These are phyloP conservation scores for Rosa rugosa DNA, from an alignment of 306 rosid genomes.

Conservation along the genomic window DNA sequence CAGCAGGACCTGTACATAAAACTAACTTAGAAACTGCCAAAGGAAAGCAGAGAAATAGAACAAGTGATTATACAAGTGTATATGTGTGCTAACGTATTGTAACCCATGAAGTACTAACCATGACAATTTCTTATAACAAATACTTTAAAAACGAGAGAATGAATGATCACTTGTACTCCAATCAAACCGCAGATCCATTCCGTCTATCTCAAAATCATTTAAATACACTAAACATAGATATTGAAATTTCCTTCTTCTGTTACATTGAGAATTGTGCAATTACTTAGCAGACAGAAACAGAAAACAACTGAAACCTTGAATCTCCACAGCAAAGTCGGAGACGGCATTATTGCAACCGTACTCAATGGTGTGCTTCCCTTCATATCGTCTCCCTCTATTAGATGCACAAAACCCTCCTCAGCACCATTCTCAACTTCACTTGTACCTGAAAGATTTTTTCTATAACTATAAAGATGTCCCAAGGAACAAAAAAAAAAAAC, in stretches of 20 bases:
- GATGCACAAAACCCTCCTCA: constrained; percentile 57
- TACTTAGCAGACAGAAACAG: neutral
- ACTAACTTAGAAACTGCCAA: constrained; percentile 35
- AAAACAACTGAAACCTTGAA: constrained; percentile 59
- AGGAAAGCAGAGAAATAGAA: constrained; percentile 7
- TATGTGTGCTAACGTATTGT: constrained; percentile 9
- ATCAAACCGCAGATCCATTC: constrained; percentile 8
- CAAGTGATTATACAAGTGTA: constrained; percentile 2
- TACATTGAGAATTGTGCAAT: neutral
- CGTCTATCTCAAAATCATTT: constrained; percentile 6
- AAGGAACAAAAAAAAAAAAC: neutral
- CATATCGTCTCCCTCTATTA: constrained; percentile 46
- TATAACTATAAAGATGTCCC: constrained; percentile 15
- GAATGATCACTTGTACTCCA: neutral
- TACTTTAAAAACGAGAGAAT: constrained; percentile 1
- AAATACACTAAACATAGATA: neutral
- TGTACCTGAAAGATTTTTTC: constrained; percentile 40
- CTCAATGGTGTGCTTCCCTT: constrained; percentile 43
- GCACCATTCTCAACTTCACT: constrained; percentile 69
- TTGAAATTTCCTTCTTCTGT: constrained; percentile 8
- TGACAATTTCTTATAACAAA: neutral
- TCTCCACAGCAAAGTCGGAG: constrained; percentile 85
- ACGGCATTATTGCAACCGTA: constrained; percentile 64
- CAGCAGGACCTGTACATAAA: constrained; percentile 66
- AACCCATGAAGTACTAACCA: constrained; percentile 4